Evolutionary conservation across 2,329 filamentous ascomycete genomes (phyloP), one percentile per base, ranked within the genome.

Genomic region (Colletotrichum camelliae): DNA sequence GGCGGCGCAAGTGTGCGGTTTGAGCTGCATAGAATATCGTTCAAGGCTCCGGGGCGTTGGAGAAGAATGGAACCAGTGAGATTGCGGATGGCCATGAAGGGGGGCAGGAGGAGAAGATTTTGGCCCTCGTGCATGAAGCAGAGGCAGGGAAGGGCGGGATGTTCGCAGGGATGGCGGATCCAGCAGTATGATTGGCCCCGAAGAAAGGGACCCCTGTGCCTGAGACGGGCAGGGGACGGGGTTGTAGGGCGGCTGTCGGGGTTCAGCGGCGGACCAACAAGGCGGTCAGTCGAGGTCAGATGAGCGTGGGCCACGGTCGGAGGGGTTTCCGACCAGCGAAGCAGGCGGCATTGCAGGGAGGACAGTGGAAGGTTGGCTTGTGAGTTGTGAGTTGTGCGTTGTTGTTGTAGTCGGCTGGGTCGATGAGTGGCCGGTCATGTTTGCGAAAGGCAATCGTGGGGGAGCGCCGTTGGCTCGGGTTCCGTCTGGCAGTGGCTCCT

Each of bases 231-330:
- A 75, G 58, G 73, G 62, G 57, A 60, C 27, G 64, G 33, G 58
- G 27, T 27, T 60, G 57, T 52, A 68, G 39, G 70, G 73, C 73
- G 73, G 73, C 64, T 75, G 70, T 64, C 57, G 73, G 67, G 69
- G 73, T 57, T 35, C 43, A 62, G 67, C 24, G 67, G 18, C 58
- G 69, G 27, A 62, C 55, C 57, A 65, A 62, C 43, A 71, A 73
- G 73, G 73, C 70, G 73, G 73, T 75, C 73, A 73, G 70, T 73
- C 48, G 57, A 75, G 73, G 64, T 75, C 73, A 75, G 73, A 75
- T 73, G 73, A 73, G 70, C 73, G 39, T 48, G 39, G 39, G 39
- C 57, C 61, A 58, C 37, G 70, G 70, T 24, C 70, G 58, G 70
- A 75, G 70, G 70, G 64, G 64, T 33, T 64, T 68, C 31, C 62